phyloP scores from a whole-genome alignment of 2,329 filamentous ascomycete species.

The Sordariomycetes sp. region DNA sequence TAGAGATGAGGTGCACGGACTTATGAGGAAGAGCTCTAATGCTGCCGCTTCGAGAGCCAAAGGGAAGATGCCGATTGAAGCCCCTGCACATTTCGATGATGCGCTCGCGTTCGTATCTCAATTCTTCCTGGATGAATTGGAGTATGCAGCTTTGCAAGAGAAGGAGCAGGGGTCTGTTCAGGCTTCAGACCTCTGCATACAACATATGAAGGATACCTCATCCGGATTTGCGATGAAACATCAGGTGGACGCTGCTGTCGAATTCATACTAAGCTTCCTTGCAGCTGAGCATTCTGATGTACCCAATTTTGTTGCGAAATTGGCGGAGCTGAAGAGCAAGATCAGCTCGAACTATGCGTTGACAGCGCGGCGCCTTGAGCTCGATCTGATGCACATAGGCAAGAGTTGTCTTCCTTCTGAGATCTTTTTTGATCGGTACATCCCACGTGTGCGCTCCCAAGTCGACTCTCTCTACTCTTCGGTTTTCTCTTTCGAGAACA shows the following conservation, averaged over 20 bases:
- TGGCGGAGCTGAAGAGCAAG: slow-evolving; percentile 25
- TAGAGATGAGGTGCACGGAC: slow-evolving; percentile 15
- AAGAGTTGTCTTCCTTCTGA: not conserved
- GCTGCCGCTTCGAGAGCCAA: not conserved
- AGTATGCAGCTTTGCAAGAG: slow-evolving; percentile 29
- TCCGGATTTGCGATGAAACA: slow-evolving; percentile 14
- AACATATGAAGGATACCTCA: slow-evolving; percentile 26
- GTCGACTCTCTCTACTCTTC: not conserved
- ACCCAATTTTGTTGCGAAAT: slow-evolving; percentile 17
- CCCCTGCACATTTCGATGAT: slow-evolving; percentile 22
- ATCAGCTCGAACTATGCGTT: slow-evolving; percentile 24
- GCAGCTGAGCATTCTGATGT: slow-evolving; percentile 21
- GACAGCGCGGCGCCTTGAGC: slow-evolving; percentile 37
- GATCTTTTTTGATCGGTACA: not conserved
- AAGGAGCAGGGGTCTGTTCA: slow-evolving; percentile 18
- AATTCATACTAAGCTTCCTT: slow-evolving; percentile 25
- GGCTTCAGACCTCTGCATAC: slow-evolving; percentile 30
- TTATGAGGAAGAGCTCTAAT: slow-evolving; percentile 10
- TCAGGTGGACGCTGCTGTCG: slow-evolving; percentile 24
- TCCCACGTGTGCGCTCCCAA: not conserved
- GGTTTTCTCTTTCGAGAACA: not conserved
- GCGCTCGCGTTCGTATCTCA: slow-evolving; percentile 29
- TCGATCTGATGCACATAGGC: slow-evolving; percentile 36
- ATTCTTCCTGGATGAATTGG: slow-evolving; percentile 44
- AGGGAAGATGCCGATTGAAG: slow-evolving; percentile 2